Percentiles rank a stretch among this genome's conserved stretches.
phyloP scores from a whole-genome alignment of 140 eudicot species.

The Bidens hawaiensis region DNA sequence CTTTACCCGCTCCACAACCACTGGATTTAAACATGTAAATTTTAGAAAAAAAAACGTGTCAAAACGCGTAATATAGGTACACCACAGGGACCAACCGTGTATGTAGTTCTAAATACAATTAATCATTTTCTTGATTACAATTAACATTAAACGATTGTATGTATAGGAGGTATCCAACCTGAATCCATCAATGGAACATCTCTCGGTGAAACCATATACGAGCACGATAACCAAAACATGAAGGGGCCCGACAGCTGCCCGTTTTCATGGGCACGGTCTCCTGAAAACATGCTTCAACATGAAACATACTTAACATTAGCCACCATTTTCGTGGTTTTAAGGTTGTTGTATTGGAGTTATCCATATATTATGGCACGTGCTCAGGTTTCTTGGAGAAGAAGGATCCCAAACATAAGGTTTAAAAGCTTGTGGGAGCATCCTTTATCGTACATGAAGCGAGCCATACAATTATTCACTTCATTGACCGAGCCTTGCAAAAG shows the following conservation, averaged over 20 bases:
- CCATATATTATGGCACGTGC: conserved; percentile 37
- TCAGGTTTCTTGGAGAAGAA: conserved; percentile 59
- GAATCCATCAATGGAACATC: conserved; percentile 28
- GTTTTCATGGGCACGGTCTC: conserved; percentile 77
- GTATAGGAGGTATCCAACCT: conserved; percentile 47
- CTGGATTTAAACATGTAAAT: too few species aligned
- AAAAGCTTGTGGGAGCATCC: conserved; percentile 70
- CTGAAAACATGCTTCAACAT: conserved; percentile 64
- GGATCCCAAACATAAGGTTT: conserved; percentile 32
- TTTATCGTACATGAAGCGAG: conserved; percentile 48
- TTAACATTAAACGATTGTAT: conserved; percentile 2
- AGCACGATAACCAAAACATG: conserved; percentile 23
- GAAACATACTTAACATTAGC: conserved; percentile 79
- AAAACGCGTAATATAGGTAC: too few species aligned
- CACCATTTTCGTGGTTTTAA: conserved; percentile 53
- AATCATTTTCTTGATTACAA: not conserved
- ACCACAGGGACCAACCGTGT: too few species aligned
- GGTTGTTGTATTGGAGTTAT: conserved; percentile 41
- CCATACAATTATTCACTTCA: conserved; percentile 44
- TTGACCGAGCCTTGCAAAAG: conserved; percentile 70
- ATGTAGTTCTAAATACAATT: not conserved
- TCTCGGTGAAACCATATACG: conserved; percentile 33
- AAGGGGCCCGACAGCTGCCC: conserved; percentile 55
- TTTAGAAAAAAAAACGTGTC: too few species aligned
- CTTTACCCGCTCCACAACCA: too few species aligned